Evolutionary conservation across 2,329 filamentous ascomycete genomes (phyloP).

Genomic region (Aureobasidium sp.): DNA sequence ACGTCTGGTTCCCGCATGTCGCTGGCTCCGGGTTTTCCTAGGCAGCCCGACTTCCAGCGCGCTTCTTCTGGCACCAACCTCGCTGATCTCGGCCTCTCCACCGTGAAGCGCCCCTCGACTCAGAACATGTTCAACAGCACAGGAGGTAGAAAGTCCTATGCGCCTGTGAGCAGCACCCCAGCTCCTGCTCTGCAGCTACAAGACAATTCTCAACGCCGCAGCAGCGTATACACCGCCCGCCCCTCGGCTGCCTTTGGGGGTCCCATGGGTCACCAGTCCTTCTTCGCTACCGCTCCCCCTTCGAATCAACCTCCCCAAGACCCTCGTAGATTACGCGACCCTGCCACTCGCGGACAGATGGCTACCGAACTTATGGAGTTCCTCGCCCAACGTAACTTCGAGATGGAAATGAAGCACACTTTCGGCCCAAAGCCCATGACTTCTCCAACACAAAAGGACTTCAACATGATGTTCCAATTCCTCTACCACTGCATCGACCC

Average conservation of each 20-base stretch:
- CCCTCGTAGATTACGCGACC: slow-evolving; percentile 76
- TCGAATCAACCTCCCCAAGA: slow-evolving; percentile 77
- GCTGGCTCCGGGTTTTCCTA: slow-evolving; percentile 73
- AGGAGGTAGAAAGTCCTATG: slow-evolving; percentile 61
- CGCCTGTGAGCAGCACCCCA: slow-evolving; percentile 49
- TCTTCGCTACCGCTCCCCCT: slow-evolving; percentile 82
- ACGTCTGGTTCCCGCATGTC: slow-evolving; percentile 78
- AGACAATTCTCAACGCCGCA: slow-evolving; percentile 58
- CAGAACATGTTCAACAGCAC: slow-evolving; percentile 53
- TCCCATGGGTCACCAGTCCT: slow-evolving; percentile 72
- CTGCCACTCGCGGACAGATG: slow-evolving; percentile 70
- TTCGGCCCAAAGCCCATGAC: slow-evolving; percentile 86
- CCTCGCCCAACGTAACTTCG: slow-evolving; percentile 86
- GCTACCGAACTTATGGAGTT: slow-evolving; percentile 88
- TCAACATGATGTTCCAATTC: slow-evolving; percentile 97
- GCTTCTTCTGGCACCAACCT: slow-evolving; percentile 68
- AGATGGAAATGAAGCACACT: slow-evolving; percentile 93
- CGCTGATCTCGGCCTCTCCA: slow-evolving; percentile 70
- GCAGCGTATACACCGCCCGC: slow-evolving; percentile 55
- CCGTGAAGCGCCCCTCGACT: slow-evolving; percentile 75
- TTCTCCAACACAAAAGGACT: slow-evolving; percentile 95
- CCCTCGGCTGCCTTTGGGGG: slow-evolving; percentile 55
- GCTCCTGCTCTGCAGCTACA: slow-evolving; percentile 35
- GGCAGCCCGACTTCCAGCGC: slow-evolving; percentile 78
- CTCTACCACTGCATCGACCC: slow-evolving; percentile 94